phyloP scores from a whole-genome alignment of 2,329 filamentous ascomycete species.

The Epichloe hybrida region DNA sequence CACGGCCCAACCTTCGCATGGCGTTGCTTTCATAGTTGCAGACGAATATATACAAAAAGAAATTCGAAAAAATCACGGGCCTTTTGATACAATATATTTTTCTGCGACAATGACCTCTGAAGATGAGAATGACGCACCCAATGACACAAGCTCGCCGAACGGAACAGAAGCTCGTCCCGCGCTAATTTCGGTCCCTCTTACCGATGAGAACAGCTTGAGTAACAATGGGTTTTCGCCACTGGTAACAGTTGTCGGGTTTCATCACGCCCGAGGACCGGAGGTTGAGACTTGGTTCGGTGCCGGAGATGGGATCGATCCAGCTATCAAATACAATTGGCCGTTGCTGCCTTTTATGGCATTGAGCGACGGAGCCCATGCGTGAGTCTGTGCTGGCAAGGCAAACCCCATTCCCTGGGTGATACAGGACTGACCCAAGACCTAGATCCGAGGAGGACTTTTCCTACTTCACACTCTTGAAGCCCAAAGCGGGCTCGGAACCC shows the following conservation, averaged over 20 bases:
- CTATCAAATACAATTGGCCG: constrained; percentile 75
- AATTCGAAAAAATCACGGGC: neutral
- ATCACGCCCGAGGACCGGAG: constrained; percentile 79
- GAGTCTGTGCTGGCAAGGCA: constrained; percentile 23
- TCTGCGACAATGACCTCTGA: neutral
- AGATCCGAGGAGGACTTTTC: constrained; percentile 92
- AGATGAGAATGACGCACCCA: neutral
- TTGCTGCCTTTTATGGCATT: constrained; percentile 93
- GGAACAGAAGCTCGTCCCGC: constrained; percentile 16
- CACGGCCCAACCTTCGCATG: neutral
- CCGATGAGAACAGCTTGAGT: constrained; percentile 17
- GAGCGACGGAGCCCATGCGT: constrained; percentile 91
- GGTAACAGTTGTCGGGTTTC: constrained; percentile 71
- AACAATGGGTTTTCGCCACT: constrained; percentile 45
- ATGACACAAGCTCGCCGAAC: constrained; percentile 8
- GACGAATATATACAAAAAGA: neutral
- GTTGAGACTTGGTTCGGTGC: constrained; percentile 83
- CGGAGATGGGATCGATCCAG: constrained; percentile 62
- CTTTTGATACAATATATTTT: neutral
- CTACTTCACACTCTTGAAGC: constrained; percentile 81
- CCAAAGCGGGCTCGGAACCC: constrained; percentile 37
- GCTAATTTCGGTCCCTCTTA: constrained; percentile 19
- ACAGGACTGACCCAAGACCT: neutral
- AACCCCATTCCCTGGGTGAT: neutral
- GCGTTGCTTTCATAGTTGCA: neutral